Conservation (phyloP, 345 rosid genomes). For the Lepidium africanum region DNA sequence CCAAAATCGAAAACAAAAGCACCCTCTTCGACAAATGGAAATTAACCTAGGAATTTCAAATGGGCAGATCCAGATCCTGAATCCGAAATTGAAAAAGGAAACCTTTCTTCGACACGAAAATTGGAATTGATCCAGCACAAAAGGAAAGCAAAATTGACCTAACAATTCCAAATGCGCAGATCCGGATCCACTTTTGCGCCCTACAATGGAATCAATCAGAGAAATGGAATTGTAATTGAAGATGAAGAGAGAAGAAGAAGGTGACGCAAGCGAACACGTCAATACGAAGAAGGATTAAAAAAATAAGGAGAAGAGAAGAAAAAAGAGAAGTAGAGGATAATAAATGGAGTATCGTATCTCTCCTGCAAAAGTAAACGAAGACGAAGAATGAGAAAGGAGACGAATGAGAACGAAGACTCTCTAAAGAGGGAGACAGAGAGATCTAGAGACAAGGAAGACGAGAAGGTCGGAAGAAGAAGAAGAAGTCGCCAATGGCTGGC, state of each 20-base stretch:
- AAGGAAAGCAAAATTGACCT: background rate
- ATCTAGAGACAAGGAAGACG: constrained; percentile 13
- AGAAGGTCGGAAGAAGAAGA: constrained; percentile 17
- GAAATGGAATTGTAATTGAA: background rate
- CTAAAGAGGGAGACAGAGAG: background rate
- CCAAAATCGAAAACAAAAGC: background rate
- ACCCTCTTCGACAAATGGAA: background rate
- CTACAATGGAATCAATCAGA: background rate
- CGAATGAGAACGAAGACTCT: constrained; percentile 1
- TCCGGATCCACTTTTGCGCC: constrained; percentile 11
- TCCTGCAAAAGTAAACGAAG: background rate
- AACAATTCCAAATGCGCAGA: background rate
- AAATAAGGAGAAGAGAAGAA: background rate
- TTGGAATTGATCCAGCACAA: constrained; percentile 10
- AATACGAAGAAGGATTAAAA: constrained; percentile 1
- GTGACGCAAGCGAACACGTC: constrained; percentile 22
- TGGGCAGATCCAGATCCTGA: constrained; percentile 12
- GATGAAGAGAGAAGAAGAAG: background rate
- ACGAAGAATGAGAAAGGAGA: constrained; percentile 4
- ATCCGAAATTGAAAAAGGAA: background rate
- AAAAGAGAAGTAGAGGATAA: background rate
- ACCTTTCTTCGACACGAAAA: background rate
- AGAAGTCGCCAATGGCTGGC: constrained; percentile 35
- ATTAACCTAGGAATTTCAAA: constrained; percentile 15
- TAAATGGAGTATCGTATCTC: constrained; percentile 9